Evolutionary conservation across 202 grass and related monocot genomes (phyloP).

Genomic region (Panicum hallii): DNA sequence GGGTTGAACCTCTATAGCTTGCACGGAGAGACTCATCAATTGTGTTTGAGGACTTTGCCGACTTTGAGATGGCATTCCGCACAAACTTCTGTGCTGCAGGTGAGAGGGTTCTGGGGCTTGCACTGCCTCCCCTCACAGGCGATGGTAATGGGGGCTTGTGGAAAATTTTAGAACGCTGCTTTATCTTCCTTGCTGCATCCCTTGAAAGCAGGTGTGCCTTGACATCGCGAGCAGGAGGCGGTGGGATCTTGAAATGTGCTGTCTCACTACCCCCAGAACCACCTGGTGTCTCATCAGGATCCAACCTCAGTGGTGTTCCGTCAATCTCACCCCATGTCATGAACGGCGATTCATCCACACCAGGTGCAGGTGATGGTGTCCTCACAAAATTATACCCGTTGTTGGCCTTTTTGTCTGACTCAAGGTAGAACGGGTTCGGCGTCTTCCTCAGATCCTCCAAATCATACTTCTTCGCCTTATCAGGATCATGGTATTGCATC

Average conservation of each 20-base stretch:
- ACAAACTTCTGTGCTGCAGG: conserved; percentile 89
- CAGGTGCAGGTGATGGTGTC: conserved; percentile 80
- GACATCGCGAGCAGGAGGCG: conserved; percentile 68
- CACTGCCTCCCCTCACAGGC: conserved; percentile 70
- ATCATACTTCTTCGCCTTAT: conserved; percentile 82
- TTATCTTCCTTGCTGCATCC: conserved; percentile 86
- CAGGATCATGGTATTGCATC: conserved; percentile 59
- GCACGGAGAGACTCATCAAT: conserved; percentile 89
- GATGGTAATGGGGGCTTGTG: conserved; percentile 84
- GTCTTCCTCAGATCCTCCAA: conserved; percentile 92
- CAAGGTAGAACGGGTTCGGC: conserved; percentile 73
- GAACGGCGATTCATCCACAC: conserved; percentile 82
- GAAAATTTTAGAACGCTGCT: conserved; percentile 66
- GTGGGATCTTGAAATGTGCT: conserved; percentile 75
- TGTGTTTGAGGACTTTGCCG: conserved; percentile 64
- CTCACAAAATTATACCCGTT: conserved; percentile 87
- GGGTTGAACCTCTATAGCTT: conserved; percentile 79
- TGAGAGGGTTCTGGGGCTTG: conserved; percentile 81
- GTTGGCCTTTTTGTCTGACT: conserved; percentile 72
- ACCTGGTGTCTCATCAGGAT: conserved; percentile 56
- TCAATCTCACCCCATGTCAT: conserved; percentile 98
- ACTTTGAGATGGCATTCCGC: conserved; percentile 83
- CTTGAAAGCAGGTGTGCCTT: conserved; percentile 87
- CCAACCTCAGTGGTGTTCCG: conserved; percentile 80
- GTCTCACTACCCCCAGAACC: conserved; percentile 52